Evolutionary conservation across 2,329 filamentous ascomycete species (phyloP).

Genomic region (Emmonsiellopsis sp.): DNA sequence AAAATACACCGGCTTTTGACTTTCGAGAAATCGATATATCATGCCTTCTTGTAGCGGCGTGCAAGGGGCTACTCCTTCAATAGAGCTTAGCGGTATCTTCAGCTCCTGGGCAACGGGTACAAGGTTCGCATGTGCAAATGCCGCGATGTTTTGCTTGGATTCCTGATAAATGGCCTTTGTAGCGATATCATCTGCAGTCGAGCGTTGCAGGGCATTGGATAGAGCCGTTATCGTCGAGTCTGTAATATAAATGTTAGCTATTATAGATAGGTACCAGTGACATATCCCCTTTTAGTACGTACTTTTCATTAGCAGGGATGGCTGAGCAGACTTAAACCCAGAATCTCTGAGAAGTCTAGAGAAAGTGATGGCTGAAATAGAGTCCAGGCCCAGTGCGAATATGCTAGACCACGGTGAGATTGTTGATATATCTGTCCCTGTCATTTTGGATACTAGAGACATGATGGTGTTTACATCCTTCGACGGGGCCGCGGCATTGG

Average conservation of each 20-base stretch:
- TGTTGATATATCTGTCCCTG: conserved; percentile 34
- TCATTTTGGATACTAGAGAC: conserved; percentile 46
- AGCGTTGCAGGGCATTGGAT: conserved; percentile 18
- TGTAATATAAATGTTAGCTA: conserved; percentile 9
- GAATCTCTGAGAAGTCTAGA: conserved; percentile 53
- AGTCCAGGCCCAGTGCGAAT: conserved; percentile 82
- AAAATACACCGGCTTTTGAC: conserved; percentile 58
- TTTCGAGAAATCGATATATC: conserved; percentile 59
- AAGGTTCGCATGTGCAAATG: conserved; percentile 55
- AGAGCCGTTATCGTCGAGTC: conserved; percentile 34
- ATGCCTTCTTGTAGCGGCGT: conserved; percentile 83
- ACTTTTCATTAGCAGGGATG: conserved; percentile 60
- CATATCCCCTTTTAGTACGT: conserved; percentile 10
- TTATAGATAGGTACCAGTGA: conserved; percentile 42
- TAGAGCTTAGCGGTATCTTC: conserved; percentile 39
- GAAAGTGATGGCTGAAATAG: conserved; percentile 70
- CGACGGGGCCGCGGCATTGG: conserved; percentile 21
- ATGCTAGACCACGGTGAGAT: conserved; percentile 56
- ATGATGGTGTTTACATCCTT: conserved; percentile 42
- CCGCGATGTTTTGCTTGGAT: conserved; percentile 53
- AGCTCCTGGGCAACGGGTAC: conserved; percentile 46
- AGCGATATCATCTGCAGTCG: conserved; percentile 2
- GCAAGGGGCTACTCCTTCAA: conserved; percentile 72
- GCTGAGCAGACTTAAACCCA: conserved; percentile 53
- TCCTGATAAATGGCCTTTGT: conserved; percentile 31